Conservation (phyloP, 371 early-diverging fungal species). For the Actinomortierella ambigua region DNA sequence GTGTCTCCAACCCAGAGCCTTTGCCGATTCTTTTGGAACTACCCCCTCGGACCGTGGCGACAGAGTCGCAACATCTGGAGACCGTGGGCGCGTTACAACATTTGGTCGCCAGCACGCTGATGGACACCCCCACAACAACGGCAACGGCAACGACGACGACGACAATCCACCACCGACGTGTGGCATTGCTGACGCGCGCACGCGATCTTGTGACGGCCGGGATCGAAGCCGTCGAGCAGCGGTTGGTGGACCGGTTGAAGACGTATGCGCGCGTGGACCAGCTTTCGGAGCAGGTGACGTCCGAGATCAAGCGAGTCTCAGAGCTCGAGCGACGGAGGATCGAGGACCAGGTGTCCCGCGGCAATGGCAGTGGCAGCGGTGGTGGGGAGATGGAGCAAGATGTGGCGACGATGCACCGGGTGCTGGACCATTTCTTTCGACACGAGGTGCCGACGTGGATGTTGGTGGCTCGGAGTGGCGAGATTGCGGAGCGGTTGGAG, state of each 20-base stretch:
- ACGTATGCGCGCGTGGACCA: constrained; percentile 34
- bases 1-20: constrained; percentile 39
- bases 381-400: constrained; percentile 39
- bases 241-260: constrained; percentile 28
- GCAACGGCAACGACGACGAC: too few species aligned
- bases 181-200: constrained; percentile 34
- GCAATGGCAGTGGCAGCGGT: too few species aligned
- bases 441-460: constrained; percentile 43
- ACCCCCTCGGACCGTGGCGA: constrained; percentile 8
- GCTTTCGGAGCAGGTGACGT: constrained; percentile 28
- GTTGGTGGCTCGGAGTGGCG: constrained; percentile 44
- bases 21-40: constrained; percentile 27
- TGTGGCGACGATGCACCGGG: constrained; percentile 23
- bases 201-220: constrained; percentile 35
- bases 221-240: constrained; percentile 31
- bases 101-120: constrained; percentile 28
- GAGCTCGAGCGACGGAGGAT: constrained; percentile 24
- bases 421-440: constrained; percentile 38
- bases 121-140: constrained; percentile 2
- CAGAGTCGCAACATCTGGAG: constrained; percentile 16
- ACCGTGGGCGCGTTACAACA: constrained; percentile 29
- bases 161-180: constrained; percentile 26
- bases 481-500: constrained; percentile 44
- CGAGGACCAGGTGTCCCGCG: constrained; percentile 30
- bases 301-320: constrained; percentile 39